phyloP scores from a whole-genome alignment of 202 grass and related monocot species.

The Panicum hallii region DNA sequence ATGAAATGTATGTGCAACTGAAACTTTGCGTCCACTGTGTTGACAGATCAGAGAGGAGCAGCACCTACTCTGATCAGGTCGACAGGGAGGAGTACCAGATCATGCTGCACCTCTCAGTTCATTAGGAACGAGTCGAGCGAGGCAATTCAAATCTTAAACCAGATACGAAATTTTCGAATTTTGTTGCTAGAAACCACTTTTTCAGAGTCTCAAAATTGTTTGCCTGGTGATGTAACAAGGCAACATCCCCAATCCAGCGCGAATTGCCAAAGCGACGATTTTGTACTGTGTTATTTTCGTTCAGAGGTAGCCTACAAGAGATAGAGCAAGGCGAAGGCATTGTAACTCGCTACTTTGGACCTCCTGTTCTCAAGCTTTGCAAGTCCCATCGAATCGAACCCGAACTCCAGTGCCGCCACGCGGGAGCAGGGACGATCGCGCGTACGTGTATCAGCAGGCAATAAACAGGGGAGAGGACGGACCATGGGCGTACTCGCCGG shows the following conservation, averaged over 20 bases:
- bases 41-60: background rate
- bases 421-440: background rate
- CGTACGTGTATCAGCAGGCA: background rate
- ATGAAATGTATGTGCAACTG: background rate
- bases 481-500: constrained; percentile 82
- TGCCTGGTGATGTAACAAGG: no score
- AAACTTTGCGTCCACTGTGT: background rate
- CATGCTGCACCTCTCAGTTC: background rate
- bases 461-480: background rate
- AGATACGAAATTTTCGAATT: background rate
- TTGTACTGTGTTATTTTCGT: no score
- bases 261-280: no score
- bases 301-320: background rate
- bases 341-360: background rate
- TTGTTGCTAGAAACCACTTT: no score
- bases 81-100: background rate
- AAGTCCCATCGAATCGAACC: background rate
- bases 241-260: no score
- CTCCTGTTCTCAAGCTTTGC: background rate
- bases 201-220: no score
- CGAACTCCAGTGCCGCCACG: background rate
- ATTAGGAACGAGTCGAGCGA: background rate
- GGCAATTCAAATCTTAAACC: constrained; percentile 15
- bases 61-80: background rate
- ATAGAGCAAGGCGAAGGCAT: background rate